A percentile compares a stretch with the other conserved stretches of the same genome.
Conservation (phyloP, 495 filamentous ascomycete species). For the Echria macrotheca region DNA sequence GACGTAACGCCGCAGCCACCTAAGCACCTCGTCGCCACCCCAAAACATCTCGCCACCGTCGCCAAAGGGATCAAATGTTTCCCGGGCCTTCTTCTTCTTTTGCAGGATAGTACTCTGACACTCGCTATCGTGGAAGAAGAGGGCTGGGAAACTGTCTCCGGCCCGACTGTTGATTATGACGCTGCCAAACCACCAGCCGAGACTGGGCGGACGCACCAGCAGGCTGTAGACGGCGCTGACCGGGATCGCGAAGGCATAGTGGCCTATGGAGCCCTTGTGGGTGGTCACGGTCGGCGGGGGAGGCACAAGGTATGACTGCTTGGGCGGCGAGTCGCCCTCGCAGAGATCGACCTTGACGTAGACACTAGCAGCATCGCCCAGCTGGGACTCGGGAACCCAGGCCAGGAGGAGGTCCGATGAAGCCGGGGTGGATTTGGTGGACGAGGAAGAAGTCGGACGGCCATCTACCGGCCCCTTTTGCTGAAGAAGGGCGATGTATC, state of each 20-base stretch:
- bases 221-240: slow-evolving; percentile 85
- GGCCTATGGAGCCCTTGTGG: slow-evolving; percentile 63
- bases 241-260: slow-evolving; percentile 89
- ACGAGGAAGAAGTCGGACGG: slow-evolving; percentile 49
- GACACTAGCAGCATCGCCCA: slow-evolving; percentile 78
- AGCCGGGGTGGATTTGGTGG: slow-evolving; percentile 34
- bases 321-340: slow-evolving; percentile 73
- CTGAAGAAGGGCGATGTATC: slow-evolving; percentile 89
- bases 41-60: slow-evolving; percentile 85
- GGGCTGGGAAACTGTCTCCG: slow-evolving; percentile 86
- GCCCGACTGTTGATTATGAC: slow-evolving; percentile 84
- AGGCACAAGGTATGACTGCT: slow-evolving; percentile 85
- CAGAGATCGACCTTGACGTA: slow-evolving; percentile 93
- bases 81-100: slow-evolving; percentile 74
- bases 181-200: slow-evolving; percentile 98
- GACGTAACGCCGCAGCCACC: slow-evolving; percentile 84
- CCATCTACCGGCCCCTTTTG: slow-evolving; percentile 60
- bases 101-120: slow-evolving; percentile 93
- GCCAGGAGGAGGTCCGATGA: slow-evolving; percentile 75
- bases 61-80: slow-evolving; percentile 86
- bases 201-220: slow-evolving; percentile 82
- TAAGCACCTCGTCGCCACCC: slow-evolving; percentile 92
- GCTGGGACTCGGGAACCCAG: slow-evolving; percentile 87
- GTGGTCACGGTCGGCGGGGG: slow-evolving; percentile 79
- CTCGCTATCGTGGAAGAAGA: slow-evolving; percentile 97